A percentile compares a stretch with the other conserved stretches of the same genome.
Evolutionary conservation across 805 yeast species (phyloP).

Genomic region (Huiozyma naganishii): DNA sequence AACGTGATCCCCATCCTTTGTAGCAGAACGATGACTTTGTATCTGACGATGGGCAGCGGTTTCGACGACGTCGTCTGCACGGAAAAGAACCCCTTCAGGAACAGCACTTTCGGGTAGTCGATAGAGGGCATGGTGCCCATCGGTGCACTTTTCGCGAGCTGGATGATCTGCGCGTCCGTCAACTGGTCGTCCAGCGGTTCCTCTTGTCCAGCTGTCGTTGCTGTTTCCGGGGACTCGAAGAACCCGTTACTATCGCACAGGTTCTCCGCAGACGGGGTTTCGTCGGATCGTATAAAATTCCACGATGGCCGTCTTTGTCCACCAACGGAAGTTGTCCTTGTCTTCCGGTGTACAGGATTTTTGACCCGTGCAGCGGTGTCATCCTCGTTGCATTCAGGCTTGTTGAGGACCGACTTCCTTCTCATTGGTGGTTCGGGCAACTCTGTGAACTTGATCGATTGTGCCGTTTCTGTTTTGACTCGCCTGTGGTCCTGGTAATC

Average conservation of each 20-base stretch:
- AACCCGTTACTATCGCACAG: constrained; percentile 11
- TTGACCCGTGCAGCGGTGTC: no score
- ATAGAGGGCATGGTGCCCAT: constrained; percentile 84
- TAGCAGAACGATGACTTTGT: constrained; percentile 68
- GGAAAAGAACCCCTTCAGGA: constrained; percentile 84
- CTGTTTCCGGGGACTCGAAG: constrained; percentile 19
- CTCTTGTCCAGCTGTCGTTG: constrained; percentile 16
- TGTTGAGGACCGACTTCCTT: background rate
- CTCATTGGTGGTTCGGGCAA: no score
- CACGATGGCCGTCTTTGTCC: no score
- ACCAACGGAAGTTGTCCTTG: no score
- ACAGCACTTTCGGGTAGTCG: constrained; percentile 81
- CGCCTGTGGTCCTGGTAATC: background rate
- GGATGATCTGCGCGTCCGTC: constrained; percentile 38
- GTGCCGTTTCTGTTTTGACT: background rate
- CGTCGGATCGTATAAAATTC: background rate
- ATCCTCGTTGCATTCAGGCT: background rate
- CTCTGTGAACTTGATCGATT: no score
- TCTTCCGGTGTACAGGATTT: no score
- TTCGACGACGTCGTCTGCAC: constrained; percentile 93
- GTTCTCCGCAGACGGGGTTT: background rate
- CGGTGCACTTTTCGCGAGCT: constrained; percentile 42
- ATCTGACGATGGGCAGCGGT: constrained; percentile 77
- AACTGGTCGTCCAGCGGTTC: constrained; percentile 21
- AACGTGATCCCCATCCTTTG: constrained; percentile 64